Base-by-base conservation (phyloP, 2,329 filamentous ascomycete species). In the Lasiodiplodia sp. region DNA sequence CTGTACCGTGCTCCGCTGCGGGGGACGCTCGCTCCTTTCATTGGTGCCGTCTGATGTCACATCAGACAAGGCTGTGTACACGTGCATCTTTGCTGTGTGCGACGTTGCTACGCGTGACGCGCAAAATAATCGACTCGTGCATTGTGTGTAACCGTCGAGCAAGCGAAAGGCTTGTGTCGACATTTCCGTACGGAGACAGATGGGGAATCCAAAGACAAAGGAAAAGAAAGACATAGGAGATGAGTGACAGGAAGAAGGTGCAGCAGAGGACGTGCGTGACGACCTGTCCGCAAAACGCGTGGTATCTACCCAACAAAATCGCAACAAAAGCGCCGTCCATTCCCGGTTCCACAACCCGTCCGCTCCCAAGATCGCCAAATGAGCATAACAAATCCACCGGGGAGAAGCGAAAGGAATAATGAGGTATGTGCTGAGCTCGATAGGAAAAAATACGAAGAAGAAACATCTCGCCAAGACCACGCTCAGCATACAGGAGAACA, bases 271-370 rank as follows among this genome's bases (percentile, higher is more conserved):
- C 60, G 60, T 64, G 47, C 31, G 47, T 52, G 60, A 64, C 60
- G 60, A 64, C 60, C 28, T 64, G 60, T 31, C 25, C 47, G 60
- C 60, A 37, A 64, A 34, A 64, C 31, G 60, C 52, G 44, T 64
- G 60, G 60, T 64, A 64, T 64, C 60, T 64, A 64, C 31, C 60
- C 60, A 40, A 38, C 60, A 64, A 64, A 51, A 31, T 52, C 28
- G 11, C 60, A 52, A 49, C 31, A 53, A 52, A 31, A 64, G 60
- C 60, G 60, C 60, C 60, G 12, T 38, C 60, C 60, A 14, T 34
- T 52, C 60, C 47, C 47, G n/a, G 28, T 47, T 31, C 57, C 40
- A n/a, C 58, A 21, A 28, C 51, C 58, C 28, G 44, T 28, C 58
- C 18, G 40, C 18, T 28, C 58, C 44, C 60, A 25, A 38, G 28